Percentiles rank a stretch among this genome's conserved stretches.
Conservation (phyloP, 1,139 yeast genomes). For the Hyphopichia wangnamkhiaoensis region DNA sequence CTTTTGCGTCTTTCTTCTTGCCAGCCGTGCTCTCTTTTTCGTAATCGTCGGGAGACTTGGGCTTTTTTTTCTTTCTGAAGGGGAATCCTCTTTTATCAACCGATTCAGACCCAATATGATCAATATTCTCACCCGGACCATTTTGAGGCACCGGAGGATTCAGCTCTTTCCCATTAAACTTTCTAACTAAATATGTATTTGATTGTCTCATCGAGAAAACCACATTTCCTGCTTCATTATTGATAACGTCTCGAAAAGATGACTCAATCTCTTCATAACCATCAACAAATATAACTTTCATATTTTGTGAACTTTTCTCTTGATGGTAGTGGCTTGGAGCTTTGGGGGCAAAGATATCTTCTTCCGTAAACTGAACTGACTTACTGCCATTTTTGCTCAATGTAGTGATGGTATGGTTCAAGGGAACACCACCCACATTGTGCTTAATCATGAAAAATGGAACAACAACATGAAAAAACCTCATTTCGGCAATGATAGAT, state of each 20-base stretch:
- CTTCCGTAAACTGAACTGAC: neutral
- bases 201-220: constrained; percentile 11
- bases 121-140: constrained; percentile 6
- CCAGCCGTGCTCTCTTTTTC: neutral
- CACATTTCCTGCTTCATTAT: constrained; percentile 1
- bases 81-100: no score
- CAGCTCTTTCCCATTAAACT: neutral
- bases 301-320: neutral
- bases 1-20: constrained; percentile 2
- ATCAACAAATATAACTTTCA: neutral
- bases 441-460: no score
- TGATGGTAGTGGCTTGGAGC: neutral
- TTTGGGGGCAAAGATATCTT: neutral
- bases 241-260: constrained; percentile 1
- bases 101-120: constrained; percentile 6
- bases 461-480: no score
- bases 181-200: constrained; percentile 9
- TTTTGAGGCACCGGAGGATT: neutral
- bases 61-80: constrained; percentile 1
- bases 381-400: neutral
- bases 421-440: no score
- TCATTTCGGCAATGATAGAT: no score
- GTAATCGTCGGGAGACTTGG: neutral
- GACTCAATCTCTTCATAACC: constrained; percentile 4
- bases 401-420: no score